phyloP scores from a whole-genome alignment of 139 green algal species.

The Tetraselmis chui region DNA sequence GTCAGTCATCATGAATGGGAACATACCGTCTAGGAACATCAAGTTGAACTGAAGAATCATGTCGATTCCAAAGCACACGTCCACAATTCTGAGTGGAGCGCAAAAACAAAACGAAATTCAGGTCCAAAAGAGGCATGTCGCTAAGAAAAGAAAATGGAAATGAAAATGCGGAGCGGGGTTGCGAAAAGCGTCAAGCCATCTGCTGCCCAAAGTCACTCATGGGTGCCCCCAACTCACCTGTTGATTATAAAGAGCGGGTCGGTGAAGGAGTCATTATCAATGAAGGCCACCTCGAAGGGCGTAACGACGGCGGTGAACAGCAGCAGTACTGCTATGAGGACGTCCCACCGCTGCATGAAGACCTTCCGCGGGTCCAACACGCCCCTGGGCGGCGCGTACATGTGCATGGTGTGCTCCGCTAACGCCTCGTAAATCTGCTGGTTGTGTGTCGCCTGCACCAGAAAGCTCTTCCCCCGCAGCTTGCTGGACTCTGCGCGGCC shows the following conservation, averaged over 20 bases:
- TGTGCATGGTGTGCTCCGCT: not conserved
- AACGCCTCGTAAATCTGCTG: not conserved
- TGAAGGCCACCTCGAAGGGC: slow-evolving; percentile 10
- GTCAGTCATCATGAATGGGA: too few relatives aligned
- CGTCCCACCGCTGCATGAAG: slow-evolving; percentile 9
- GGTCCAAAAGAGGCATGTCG: too few relatives aligned
- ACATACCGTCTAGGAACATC: slow-evolving; percentile 5
- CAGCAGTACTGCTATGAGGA: slow-evolving; percentile 9
- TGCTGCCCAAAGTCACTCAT: too few relatives aligned
- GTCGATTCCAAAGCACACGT: slow-evolving; percentile 1
- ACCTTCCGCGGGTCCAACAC: slow-evolving; percentile 4
- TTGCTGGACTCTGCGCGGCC: not conserved
- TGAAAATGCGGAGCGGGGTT: too few relatives aligned
- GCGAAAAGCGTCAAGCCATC: too few relatives aligned
- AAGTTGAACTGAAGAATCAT: slow-evolving; percentile 9
- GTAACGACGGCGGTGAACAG: slow-evolving; percentile 13
- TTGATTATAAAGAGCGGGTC: slow-evolving; percentile 4
- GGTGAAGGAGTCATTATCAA: not conserved
- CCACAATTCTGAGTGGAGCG: not conserved
- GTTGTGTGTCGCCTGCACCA: not conserved
- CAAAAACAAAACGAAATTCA: too few relatives aligned
- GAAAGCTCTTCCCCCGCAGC: not conserved
- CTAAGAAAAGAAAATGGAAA: too few relatives aligned
- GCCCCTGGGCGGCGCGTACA: not conserved
- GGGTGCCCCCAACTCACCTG: too few relatives aligned